Evolutionary conservation across 192 early-diverging fungal species (phyloP).

Genomic region (Backusella sp.): DNA sequence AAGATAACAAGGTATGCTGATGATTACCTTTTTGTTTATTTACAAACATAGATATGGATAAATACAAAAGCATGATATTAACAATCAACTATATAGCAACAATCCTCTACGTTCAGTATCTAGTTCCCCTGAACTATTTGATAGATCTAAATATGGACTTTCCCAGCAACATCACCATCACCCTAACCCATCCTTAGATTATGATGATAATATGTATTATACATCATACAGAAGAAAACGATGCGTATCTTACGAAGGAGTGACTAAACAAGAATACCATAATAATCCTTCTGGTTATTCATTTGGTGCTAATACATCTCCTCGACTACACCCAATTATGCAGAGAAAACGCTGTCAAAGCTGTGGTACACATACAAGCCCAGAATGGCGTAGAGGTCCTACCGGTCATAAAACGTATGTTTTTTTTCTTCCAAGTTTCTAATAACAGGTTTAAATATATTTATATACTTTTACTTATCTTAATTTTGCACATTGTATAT

Average conservation of each 20-base stretch:
- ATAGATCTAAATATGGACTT: not conserved
- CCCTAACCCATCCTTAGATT: not conserved
- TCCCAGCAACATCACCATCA: not conserved
- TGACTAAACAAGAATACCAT: conserved; percentile 1
- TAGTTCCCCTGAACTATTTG: not conserved
- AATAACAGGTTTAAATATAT: not conserved
- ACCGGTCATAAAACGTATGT: conserved; percentile 38
- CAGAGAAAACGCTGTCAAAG: conserved; percentile 28
- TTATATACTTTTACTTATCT: not conserved
- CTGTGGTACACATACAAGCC: conserved; percentile 30
- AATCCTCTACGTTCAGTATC: not conserved
- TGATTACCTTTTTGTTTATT: not conserved
- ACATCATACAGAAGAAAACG: not conserved
- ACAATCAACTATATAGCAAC: not conserved
- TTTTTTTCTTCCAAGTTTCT: not conserved
- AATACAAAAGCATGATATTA: not conserved
- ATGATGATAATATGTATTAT: not conserved
- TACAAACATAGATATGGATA: not conserved
- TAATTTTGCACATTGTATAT: not conserved
- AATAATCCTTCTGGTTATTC: not conserved
- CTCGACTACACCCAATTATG: not conserved
- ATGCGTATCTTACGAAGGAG: not conserved
- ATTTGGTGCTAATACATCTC: not conserved
- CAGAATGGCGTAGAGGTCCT: conserved; percentile 39
- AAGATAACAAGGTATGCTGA: conserved; percentile 10